These are phyloP conservation scores for Nakazawaea holstii DNA, from an alignment of 805 yeast genomes.

Conservation along the genomic window DNA sequence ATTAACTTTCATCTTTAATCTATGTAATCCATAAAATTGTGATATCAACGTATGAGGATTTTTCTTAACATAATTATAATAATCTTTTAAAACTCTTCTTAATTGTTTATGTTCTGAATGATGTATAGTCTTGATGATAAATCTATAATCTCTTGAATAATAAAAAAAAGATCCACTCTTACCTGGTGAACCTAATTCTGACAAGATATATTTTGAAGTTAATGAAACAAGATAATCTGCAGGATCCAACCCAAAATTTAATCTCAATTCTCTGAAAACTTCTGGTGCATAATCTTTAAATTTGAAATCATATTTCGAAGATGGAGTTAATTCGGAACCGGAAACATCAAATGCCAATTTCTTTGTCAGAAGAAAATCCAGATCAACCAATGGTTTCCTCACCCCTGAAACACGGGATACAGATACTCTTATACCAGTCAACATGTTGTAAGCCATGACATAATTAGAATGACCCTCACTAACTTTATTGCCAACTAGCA, in stretches of 20 bases:
- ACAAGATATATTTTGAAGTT: slow-evolving; percentile 87
- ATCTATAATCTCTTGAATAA: slow-evolving; percentile 88
- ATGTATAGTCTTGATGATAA: slow-evolving; percentile 93
- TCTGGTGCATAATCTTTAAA: slow-evolving; percentile 95
- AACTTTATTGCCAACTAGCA: slow-evolving; percentile 73
- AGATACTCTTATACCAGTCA: slow-evolving; percentile 93
- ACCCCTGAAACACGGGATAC: slow-evolving; percentile 89
- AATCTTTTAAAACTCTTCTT: slow-evolving; percentile 65
- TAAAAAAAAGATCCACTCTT: slow-evolving; percentile 96
- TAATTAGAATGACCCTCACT: slow-evolving; percentile 92
- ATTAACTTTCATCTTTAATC: slow-evolving; percentile 70
- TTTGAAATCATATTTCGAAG: slow-evolving; percentile 91
- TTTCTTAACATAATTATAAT: slow-evolving; percentile 71
- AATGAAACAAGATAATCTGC: slow-evolving; percentile 92
- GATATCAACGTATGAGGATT: slow-evolving; percentile 87
- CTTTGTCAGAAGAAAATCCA: slow-evolving; percentile 66
- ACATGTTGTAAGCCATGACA: slow-evolving; percentile 93
- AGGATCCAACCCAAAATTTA: slow-evolving; percentile 82
- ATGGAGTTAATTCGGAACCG: slow-evolving; percentile 88
- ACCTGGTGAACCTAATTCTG: slow-evolving; percentile 93
- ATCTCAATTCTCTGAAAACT: slow-evolving; percentile 82
- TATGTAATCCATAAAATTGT: slow-evolving; percentile 94
- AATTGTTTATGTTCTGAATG: slow-evolving; percentile 87
- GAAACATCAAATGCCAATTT: slow-evolving; percentile 82
- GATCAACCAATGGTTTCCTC: slow-evolving; percentile 63